Evolutionary conservation across 1,284 basidiomycete genomes (phyloP).

Genomic region (Rhodofomes roseus): DNA sequence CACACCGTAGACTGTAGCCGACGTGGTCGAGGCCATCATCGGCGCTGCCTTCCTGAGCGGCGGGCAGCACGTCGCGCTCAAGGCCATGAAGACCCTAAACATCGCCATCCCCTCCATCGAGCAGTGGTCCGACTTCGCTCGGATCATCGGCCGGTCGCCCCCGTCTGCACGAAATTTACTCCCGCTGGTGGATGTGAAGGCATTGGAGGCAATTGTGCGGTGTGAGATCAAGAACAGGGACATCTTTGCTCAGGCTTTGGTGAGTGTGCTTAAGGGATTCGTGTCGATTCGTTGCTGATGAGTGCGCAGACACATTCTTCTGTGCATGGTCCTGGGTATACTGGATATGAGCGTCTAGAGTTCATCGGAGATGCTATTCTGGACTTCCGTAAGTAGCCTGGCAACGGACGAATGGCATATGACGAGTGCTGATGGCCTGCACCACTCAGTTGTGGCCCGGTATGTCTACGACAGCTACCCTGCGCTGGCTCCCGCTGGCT

Average conservation of each 20-base stretch:
- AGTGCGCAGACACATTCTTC: constrained; percentile 59
- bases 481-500: constrained; percentile 60
- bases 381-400: constrained; percentile 58
- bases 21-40: constrained; percentile 78
- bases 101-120: constrained; percentile 58
- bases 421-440: constrained; percentile 1
- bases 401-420: not conserved
- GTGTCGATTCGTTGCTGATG: not conserved
- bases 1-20: constrained; percentile 61
- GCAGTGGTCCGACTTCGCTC: constrained; percentile 67
- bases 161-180: constrained; percentile 26
- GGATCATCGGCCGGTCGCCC: constrained; percentile 41
- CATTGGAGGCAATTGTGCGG: constrained; percentile 61
- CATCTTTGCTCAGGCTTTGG: constrained; percentile 69
- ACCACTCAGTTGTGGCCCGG: constrained; percentile 60
- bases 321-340: constrained; percentile 45
- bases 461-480: constrained; percentile 64
- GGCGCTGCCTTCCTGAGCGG: constrained; percentile 74
- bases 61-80: constrained; percentile 61
- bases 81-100: constrained; percentile 56
- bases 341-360: constrained; percentile 70
- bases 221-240: constrained; percentile 55
- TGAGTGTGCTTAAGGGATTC: constrained; percentile 29
- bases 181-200: constrained; percentile 39
- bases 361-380: constrained; percentile 82